These are phyloP conservation scores for Ophiostoma novo-ulmi DNA, from an alignment of 2,329 filamentous ascomycete genomes.

Conservation along the genomic window DNA sequence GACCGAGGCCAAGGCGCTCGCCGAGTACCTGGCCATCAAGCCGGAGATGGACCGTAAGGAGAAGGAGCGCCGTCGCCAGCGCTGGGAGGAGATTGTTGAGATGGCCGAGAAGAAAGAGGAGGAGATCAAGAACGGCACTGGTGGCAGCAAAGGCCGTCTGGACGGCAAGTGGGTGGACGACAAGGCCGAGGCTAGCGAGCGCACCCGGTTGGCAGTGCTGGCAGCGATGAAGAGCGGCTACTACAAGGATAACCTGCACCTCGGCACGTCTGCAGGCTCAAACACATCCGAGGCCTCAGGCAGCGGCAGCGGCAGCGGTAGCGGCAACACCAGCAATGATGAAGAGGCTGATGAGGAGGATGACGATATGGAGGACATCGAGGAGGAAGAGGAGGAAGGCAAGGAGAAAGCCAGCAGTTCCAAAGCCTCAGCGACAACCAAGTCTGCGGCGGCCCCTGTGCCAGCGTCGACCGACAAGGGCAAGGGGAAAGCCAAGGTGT, in stretches of 20 bases:
- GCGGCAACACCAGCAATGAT: constrained; percentile 33
- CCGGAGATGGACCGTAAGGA: constrained; percentile 96
- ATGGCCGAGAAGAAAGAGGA: constrained; percentile 76
- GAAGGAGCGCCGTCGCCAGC: constrained; percentile 74
- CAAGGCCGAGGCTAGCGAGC: constrained; percentile 83
- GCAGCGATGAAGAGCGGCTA: constrained; percentile 62
- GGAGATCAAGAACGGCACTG: constrained; percentile 71
- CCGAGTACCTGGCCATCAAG: constrained; percentile 91
- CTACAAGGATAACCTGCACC: constrained; percentile 53
- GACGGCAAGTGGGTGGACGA: constrained; percentile 94
- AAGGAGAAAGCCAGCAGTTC: background rate
- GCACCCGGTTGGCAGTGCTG: constrained; percentile 70
- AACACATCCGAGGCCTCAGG: constrained; percentile 36
- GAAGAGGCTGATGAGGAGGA: constrained; percentile 31
- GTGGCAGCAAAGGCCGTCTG: constrained; percentile 58
- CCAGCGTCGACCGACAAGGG: constrained; percentile 29
- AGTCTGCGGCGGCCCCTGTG: constrained; percentile 29
- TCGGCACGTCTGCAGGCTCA: constrained; percentile 49
- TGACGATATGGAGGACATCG: constrained; percentile 26
- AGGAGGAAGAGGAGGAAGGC: background rate
- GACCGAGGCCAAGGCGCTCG: constrained; percentile 88
- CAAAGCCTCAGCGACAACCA: constrained; percentile 39
- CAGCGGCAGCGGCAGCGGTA: constrained; percentile 29
- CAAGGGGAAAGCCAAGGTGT: constrained; percentile 43
- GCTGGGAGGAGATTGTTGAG: constrained; percentile 86